Conservation (phyloP, 352 stramenopile species). For the Phytopythium sindhum region DNA sequence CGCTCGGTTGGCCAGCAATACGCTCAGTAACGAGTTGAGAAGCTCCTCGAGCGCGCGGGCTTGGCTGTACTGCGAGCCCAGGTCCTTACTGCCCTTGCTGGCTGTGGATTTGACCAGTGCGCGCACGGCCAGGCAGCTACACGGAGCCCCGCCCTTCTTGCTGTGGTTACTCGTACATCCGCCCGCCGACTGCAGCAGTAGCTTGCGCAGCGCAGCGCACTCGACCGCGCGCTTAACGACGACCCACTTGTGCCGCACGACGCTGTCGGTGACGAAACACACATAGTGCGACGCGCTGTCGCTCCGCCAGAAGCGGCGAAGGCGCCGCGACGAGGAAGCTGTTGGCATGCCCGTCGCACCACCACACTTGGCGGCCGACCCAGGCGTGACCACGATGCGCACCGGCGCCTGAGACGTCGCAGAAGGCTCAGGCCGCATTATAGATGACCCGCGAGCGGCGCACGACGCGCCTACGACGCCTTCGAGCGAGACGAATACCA, state of each 20-base stretch:
- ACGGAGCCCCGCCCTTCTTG: background rate
- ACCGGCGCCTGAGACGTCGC: slow-evolving; percentile 20
- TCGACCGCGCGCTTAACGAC: slow-evolving; percentile 50
- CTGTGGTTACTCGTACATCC: slow-evolving; percentile 31
- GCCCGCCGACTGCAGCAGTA: slow-evolving; percentile 23
- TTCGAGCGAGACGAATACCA: slow-evolving; percentile 83
- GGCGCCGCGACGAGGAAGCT: background rate
- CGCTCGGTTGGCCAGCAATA: slow-evolving; percentile 17
- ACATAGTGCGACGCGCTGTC: slow-evolving; percentile 35
- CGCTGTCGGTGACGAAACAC: slow-evolving; percentile 71
- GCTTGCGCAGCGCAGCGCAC: slow-evolving; percentile 39
- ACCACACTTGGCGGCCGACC: slow-evolving; percentile 40
- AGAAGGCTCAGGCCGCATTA: background rate
- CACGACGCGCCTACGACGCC: slow-evolving; percentile 34
- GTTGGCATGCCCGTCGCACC: slow-evolving; percentile 14
- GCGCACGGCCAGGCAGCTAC: slow-evolving; percentile 60
- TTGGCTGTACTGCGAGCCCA: slow-evolving; percentile 38
- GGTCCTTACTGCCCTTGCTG: slow-evolving; percentile 14
- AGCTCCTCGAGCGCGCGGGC: slow-evolving; percentile 56
- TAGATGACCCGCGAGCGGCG: slow-evolving; percentile 8
- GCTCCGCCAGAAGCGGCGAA: slow-evolving; percentile 2
- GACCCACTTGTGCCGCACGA: slow-evolving; percentile 68
- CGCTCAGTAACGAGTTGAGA: slow-evolving; percentile 55
- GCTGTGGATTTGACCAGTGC: slow-evolving; percentile 32
- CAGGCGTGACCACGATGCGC: slow-evolving; percentile 66